phyloP scores from a whole-genome alignment of 768 basidiomycete genomes.

The Pulveroboletus sp. region DNA sequence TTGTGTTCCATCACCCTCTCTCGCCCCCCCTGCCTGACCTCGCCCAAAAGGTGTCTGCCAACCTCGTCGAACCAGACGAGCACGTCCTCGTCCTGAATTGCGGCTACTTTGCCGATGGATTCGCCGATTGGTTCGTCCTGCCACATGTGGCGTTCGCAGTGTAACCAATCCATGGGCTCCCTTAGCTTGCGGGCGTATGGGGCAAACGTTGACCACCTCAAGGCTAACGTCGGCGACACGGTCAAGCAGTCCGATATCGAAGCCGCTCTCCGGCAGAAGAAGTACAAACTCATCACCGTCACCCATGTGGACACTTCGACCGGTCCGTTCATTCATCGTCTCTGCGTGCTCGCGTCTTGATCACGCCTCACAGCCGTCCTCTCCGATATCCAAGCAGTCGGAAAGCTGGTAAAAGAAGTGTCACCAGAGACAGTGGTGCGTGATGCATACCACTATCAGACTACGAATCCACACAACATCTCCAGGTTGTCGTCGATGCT shows the following conservation, averaged over 20 bases:
- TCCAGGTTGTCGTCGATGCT: conserved; percentile 79
- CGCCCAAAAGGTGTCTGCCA: conserved; percentile 69
- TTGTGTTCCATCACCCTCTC: conserved; percentile 12
- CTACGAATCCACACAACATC: neutral
- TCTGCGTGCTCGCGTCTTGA: neutral
- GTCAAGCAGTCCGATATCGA: conserved; percentile 59
- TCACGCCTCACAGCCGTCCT: conserved; percentile 57
- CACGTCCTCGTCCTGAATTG: conserved; percentile 78
- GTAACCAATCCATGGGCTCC: neutral
- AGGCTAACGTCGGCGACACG: conserved; percentile 76
- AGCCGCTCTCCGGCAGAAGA: conserved; percentile 65
- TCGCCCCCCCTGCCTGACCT: neutral
- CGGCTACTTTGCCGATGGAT: conserved; percentile 93
- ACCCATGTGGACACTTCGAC: conserved; percentile 96
- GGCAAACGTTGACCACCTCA: conserved; percentile 79
- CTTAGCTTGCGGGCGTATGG: conserved; percentile 80
- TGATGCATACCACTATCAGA: conserved; percentile 2
- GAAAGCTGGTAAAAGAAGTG: conserved; percentile 62
- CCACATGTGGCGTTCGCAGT: neutral
- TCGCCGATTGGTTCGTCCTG: conserved; percentile 67
- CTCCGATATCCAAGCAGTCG: conserved; percentile 75
- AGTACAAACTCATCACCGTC: conserved; percentile 86
- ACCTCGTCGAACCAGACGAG: conserved; percentile 81
- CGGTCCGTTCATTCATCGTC: conserved; percentile 32
- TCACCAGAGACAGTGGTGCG: conserved; percentile 82